Percentiles rank a stretch among this genome's conserved stretches.
phyloP scores from a whole-genome alignment of 495 filamentous ascomycete genomes.

The Aspergillus affinis region DNA sequence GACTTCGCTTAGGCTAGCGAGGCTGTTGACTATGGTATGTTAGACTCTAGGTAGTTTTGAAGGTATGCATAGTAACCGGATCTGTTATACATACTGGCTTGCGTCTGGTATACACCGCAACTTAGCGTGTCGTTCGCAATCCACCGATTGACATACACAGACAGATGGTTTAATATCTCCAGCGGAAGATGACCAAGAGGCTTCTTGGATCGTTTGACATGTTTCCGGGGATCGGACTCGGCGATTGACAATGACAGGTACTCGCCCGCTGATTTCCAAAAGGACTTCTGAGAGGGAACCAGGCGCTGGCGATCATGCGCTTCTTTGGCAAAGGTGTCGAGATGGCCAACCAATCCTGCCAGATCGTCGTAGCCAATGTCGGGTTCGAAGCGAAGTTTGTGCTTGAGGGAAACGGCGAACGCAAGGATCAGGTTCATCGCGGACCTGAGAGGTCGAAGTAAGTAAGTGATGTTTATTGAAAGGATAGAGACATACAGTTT shows the following conservation, averaged over 20 bases:
- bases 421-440: conserved; percentile 80
- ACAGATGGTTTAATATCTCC: conserved; percentile 72
- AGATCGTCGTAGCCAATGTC: conserved; percentile 69
- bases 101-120: conserved; percentile 43
- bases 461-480: background rate
- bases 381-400: conserved; percentile 83
- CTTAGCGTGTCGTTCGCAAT: conserved; percentile 54
- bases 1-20: conserved; percentile 64
- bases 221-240: conserved; percentile 69
- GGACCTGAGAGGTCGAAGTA: conserved; percentile 39
- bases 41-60: conserved; percentile 7
- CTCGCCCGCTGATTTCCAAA: conserved; percentile 63
- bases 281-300: conserved; percentile 43
- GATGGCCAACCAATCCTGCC: conserved; percentile 46
- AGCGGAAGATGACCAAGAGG: conserved; percentile 73
- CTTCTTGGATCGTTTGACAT: conserved; percentile 61
- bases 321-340: conserved; percentile 60
- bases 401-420: conserved; percentile 74
- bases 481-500: conserved; percentile 54
- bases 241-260: conserved; percentile 70
- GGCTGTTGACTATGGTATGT: conserved; percentile 24
- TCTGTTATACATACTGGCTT: conserved; percentile 34
- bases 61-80: background rate
- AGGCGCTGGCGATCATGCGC: conserved; percentile 55
- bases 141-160: conserved; percentile 59